These are phyloP conservation scores for Acanthamoeba rhysodes DNA, from an alignment of 208 protist species.

Conservation along the genomic window DNA sequence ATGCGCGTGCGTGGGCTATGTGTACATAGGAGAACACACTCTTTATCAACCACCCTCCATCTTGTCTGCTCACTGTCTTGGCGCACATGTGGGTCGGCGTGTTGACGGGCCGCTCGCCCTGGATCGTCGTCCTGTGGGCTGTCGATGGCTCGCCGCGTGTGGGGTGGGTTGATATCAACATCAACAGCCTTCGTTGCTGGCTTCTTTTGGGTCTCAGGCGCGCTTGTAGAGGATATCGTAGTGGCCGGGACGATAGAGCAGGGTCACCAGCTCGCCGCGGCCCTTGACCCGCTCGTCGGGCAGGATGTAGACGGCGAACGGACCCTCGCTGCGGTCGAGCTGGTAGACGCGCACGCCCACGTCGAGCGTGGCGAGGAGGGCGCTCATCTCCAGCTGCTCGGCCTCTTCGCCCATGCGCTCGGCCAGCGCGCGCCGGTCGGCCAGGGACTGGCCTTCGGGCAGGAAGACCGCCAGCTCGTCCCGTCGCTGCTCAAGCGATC, in stretches of 20 bases:
- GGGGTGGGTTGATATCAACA: too few species aligned
- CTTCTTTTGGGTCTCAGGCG: background rate
- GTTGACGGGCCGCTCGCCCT: too few species aligned
- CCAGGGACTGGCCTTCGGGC: background rate
- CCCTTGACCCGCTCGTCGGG: constrained; percentile 8
- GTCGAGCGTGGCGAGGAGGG: background rate
- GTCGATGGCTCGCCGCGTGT: too few species aligned
- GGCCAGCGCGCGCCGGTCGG: background rate
- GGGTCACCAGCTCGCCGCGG: constrained; percentile 1
- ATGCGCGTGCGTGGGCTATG: too few species aligned
- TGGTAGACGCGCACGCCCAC: constrained; percentile 7
- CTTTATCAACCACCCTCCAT: too few species aligned
- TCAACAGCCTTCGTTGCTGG: too few species aligned
- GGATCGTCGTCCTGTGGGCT: too few species aligned
- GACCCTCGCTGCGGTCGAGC: constrained; percentile 11
- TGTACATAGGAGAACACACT: too few species aligned
- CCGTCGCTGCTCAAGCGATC: background rate
- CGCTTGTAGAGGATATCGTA: constrained; percentile 41
- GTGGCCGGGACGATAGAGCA: constrained; percentile 47
- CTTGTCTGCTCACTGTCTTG: too few species aligned
- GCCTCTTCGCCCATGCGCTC: constrained; percentile 59
- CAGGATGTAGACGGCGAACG: background rate
- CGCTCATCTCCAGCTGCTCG: constrained; percentile 64
- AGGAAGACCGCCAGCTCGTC: constrained; percentile 21
- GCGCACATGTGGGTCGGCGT: too few species aligned